Percentiles rank a stretch among this genome's conserved stretches.
These are phyloP conservation scores for Aspergillus sp. DNA, from an alignment of 2,329 filamentous ascomycete genomes.

Conservation along the genomic window DNA sequence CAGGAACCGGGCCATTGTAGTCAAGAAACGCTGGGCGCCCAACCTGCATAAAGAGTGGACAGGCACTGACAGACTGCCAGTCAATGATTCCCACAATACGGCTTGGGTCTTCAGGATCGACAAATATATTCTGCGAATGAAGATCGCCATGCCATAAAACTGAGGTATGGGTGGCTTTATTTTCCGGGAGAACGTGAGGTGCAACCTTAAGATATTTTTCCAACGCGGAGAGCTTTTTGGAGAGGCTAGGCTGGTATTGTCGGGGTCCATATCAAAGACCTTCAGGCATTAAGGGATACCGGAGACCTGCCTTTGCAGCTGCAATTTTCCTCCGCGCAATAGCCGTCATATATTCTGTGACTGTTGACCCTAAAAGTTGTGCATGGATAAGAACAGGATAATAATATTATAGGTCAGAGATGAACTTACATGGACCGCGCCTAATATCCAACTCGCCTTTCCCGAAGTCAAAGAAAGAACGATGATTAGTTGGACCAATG, in stretches of 20 bases:
- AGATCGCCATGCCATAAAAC: conserved; percentile 27
- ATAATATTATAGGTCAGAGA: not conserved
- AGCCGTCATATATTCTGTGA: conserved; percentile 15
- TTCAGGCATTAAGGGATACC: conserved; percentile 24
- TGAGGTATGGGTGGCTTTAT: conserved; percentile 17
- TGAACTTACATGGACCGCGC: conserved; percentile 30
- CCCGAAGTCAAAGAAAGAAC: conserved; percentile 29
- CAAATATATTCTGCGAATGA: conserved; percentile 28
- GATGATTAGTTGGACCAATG: conserved; percentile 28
- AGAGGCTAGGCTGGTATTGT: conserved; percentile 23
- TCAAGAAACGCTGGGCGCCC: conserved; percentile 27
- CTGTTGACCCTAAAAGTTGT: conserved; percentile 16
- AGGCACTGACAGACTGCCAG: conserved; percentile 29
- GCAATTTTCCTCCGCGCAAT: conserved; percentile 21
- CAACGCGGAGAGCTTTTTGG: conserved; percentile 24
- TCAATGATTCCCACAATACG: conserved; percentile 30
- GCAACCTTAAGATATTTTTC: conserved; percentile 23
- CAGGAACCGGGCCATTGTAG: conserved; percentile 27
- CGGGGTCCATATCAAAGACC: conserved; percentile 25
- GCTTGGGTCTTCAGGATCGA: conserved; percentile 24
- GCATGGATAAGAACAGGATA: conserved; percentile 13
- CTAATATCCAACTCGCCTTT: conserved; percentile 25
- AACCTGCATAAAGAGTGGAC: conserved; percentile 29
- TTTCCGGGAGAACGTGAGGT: conserved; percentile 21
- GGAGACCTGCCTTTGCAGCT: conserved; percentile 18